Base-by-base conservation (phyloP, 345 rosid species). In the Aquilaria malaccensis region DNA sequence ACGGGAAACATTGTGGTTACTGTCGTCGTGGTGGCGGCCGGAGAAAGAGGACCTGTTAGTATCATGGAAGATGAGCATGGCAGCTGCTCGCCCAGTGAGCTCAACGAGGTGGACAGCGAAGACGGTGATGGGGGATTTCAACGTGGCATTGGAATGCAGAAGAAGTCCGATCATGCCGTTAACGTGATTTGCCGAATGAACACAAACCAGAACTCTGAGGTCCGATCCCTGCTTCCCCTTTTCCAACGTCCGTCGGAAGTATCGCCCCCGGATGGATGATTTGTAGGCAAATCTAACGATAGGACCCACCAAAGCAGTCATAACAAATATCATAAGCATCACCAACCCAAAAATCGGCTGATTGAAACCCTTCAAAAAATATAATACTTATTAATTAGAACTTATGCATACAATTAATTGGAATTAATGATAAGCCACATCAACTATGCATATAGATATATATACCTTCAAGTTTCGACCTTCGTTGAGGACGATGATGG, bases 31-130 rank as follows among this genome's bases (percentile, higher is more conserved):
- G 43, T 37, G 7, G 43, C 43, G 1, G 10, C 30, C 47, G 5
- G 9, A 4, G 4, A 69, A 45, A 9, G 52, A 30, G 31, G 62
- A 53, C 10, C 47, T 33, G 2, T 49, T 11, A 14, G 51, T 45
- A 47, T 62, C 71, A 70, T 87, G 89, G 79, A 85, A 77, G 59
- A 89, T 79, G 11, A 86, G 78, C 80, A 79, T 61, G 37, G 88
- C 86, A 0, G 95, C 76, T 58, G 88, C 80, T 0, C 84, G 76
- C 33, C 92, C 88, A 0, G 84, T 72, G 50, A 83, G 86, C 71
- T 83, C 86, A 37, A 82, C 76, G 3, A 88, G 82, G 76, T 79
- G 84, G 73, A 79, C 76, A 32, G 80, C 85, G 52, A 71, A 79
- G 15, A 82, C 76, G 31, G 2, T 46, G 30, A 88, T 66, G 50